These are phyloP conservation scores for Melocanna baccifera DNA, from an alignment of 176 grass and related monocot species.

Conservation along the genomic window DNA sequence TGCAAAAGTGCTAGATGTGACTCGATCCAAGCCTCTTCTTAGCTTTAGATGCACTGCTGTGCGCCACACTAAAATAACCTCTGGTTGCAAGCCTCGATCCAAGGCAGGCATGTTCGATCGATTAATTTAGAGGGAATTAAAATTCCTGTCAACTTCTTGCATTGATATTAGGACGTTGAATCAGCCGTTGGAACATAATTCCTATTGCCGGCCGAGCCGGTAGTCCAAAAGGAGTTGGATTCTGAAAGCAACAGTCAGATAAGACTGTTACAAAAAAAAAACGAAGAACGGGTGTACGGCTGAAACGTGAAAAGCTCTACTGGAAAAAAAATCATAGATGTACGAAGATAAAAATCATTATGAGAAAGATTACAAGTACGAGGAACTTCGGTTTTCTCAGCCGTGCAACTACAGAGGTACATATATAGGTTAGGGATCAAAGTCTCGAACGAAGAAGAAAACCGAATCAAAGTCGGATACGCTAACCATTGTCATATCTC, in stretches of 20 bases:
- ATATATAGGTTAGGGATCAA: too few relatives aligned
- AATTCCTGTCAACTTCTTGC: background rate
- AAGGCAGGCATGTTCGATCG: background rate
- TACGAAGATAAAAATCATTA: too few relatives aligned
- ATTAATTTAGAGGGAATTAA: background rate
- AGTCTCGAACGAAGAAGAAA: too few relatives aligned
- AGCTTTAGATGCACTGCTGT: too few relatives aligned
- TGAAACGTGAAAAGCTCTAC: too few relatives aligned
- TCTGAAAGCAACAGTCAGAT: background rate
- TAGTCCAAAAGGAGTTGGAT: background rate
- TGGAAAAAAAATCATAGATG: accelerated
- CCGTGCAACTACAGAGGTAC: too few relatives aligned
- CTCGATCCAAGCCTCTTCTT: background rate
- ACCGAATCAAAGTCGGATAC: too few relatives aligned
- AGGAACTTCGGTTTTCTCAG: too few relatives aligned
- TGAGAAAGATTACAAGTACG: too few relatives aligned
- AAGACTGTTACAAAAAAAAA: background rate
- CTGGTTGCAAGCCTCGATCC: background rate
- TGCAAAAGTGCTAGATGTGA: background rate
- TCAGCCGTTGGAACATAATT: background rate
- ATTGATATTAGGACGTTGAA: background rate
- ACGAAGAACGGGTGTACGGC: too few relatives aligned
- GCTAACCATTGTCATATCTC: too few relatives aligned
- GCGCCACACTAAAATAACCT: background rate
- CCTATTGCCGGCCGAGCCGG: background rate